These are phyloP conservation scores for Aspergillus puulaauensis DNA, from an alignment of 2,329 filamentous ascomycete species.

Conservation along the genomic window DNA sequence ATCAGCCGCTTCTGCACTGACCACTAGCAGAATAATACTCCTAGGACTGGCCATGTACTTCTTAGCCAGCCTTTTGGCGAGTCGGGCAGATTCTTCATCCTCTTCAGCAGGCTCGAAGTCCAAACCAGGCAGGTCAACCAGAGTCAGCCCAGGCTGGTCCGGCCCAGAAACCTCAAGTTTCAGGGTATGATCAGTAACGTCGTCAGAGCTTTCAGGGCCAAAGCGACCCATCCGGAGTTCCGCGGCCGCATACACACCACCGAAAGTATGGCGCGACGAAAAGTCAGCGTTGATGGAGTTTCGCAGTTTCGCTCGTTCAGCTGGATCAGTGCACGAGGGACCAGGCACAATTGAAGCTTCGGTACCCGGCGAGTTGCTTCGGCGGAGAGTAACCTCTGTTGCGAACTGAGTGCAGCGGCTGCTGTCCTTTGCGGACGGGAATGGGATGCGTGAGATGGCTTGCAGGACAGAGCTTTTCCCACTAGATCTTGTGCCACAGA, in stretches of 20 bases:
- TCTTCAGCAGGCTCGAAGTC: slow-evolving; percentile 57
- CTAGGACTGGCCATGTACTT: slow-evolving; percentile 58
- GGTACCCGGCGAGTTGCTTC: slow-evolving; percentile 35
- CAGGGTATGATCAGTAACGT: slow-evolving; percentile 49
- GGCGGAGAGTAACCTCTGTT: slow-evolving; percentile 58
- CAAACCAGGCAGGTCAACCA: slow-evolving; percentile 63
- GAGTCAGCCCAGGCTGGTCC: slow-evolving; percentile 58
- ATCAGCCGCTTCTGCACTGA: slow-evolving; percentile 52
- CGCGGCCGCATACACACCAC: slow-evolving; percentile 53
- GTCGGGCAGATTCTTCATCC: slow-evolving; percentile 45
- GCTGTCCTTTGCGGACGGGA: slow-evolving; percentile 51
- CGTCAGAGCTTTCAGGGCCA: slow-evolving; percentile 15
- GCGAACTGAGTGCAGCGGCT: slow-evolving; percentile 61
- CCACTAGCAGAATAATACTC: slow-evolving; percentile 60
- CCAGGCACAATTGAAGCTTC: slow-evolving; percentile 46
- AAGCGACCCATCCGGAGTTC: slow-evolving; percentile 52
- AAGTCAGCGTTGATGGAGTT: no score
- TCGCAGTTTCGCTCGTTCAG: slow-evolving; percentile 2
- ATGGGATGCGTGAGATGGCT: slow-evolving; percentile 61
- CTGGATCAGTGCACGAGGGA: slow-evolving; percentile 16
- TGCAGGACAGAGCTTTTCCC: slow-evolving; percentile 67
- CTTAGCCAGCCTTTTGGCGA: slow-evolving; percentile 50
- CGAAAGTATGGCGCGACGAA: no score
- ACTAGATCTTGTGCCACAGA: slow-evolving; percentile 60
- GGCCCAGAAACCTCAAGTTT: slow-evolving; percentile 61